phyloP scores from a whole-genome alignment of 2,329 filamentous ascomycete species.

The Trichoderma polysporum region DNA sequence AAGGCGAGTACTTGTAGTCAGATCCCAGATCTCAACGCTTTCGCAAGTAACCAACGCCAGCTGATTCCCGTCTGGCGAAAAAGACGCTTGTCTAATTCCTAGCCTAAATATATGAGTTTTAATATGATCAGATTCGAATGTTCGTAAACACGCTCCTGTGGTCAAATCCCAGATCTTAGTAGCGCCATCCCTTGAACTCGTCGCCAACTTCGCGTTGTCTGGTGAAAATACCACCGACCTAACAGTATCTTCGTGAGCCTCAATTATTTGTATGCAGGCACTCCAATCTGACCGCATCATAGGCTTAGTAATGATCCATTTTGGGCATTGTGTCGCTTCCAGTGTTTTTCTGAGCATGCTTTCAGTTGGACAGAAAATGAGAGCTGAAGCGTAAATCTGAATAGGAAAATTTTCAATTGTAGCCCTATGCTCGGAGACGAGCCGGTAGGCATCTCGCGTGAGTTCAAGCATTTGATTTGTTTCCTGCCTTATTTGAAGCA shows the following conservation, averaged over 20 bases:
- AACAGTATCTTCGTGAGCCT: rapidly evolving
- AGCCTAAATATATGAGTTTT: neutral
- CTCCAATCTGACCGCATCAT: neutral
- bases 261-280: neutral
- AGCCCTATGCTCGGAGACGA: neutral
- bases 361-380: neutral
- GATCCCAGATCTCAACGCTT: neutral
- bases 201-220: neutral
- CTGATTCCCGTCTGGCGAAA: neutral
- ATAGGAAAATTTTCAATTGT: neutral
- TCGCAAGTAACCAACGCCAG: neutral
- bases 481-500: neutral
- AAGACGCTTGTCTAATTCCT: too few species aligned
- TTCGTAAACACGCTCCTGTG: neutral
- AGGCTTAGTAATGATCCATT: neutral
- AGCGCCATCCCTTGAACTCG: neutral
- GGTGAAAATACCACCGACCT: neutral
- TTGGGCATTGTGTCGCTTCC: neutral
- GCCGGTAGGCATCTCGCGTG: neutral
- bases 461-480: neutral
- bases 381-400: neutral
- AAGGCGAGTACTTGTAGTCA: neutral
- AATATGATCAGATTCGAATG: neutral
- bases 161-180: neutral
- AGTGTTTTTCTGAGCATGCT: neutral